These are phyloP conservation scores for Hibiscus syriacus DNA, from an alignment of 345 rosid species.

Conservation along the genomic window DNA sequence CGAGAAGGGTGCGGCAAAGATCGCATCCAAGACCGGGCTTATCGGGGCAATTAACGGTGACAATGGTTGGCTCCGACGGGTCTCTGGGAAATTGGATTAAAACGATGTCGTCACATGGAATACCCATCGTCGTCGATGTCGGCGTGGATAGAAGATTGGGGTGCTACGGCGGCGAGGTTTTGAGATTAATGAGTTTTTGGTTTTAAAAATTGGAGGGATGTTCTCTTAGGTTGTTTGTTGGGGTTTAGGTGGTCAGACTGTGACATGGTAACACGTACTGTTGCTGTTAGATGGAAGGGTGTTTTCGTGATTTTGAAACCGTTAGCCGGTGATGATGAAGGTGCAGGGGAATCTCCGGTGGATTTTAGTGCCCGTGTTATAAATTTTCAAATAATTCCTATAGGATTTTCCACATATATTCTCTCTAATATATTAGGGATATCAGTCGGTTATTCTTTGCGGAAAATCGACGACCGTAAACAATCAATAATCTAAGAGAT, in stretches of 20 bases:
- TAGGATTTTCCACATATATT: too few relatives aligned
- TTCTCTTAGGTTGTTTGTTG: neutral
- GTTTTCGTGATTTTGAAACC: neutral
- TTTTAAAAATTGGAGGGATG: neutral
- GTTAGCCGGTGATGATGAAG: neutral
- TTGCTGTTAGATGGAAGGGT: neutral
- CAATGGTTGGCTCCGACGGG: conserved; percentile 38
- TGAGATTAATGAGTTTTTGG: neutral
- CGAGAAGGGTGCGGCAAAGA: conserved; percentile 61
- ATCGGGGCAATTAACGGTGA: conserved; percentile 77
- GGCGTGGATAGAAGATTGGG: neutral
- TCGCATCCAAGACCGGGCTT: conserved; percentile 75
- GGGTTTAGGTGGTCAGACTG: neutral
- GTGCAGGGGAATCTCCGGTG: neutral
- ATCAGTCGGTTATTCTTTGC: too few relatives aligned
- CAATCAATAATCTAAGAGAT: too few relatives aligned
- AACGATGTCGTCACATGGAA: conserved; percentile 54
- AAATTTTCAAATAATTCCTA: too few relatives aligned
- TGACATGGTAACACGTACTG: conserved; percentile 3
- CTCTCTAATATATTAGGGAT: too few relatives aligned
- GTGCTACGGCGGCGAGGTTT: neutral
- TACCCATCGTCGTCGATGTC: conserved; percentile 32
- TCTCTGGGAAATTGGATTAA: conserved; percentile 29
- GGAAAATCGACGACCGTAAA: too few relatives aligned
- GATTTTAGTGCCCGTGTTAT: neutral